Evolutionary conservation across 2,329 filamentous ascomycete species (phyloP).

Genomic region (Arthrobotrys entomopaga): DNA sequence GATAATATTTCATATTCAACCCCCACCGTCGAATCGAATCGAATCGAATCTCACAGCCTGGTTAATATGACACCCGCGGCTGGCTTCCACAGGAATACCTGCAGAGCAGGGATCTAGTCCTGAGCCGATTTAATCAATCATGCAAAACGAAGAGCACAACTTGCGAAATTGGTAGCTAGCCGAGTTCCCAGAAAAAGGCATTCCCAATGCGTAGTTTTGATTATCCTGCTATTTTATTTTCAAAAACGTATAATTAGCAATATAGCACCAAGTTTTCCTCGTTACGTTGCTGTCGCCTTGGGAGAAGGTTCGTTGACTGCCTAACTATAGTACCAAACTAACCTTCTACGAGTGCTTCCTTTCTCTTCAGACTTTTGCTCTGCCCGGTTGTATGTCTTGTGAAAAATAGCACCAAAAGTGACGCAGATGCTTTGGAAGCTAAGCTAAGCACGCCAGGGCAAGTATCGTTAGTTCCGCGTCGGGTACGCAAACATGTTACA

Average conservation of each 20-base stretch:
- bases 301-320: constrained; percentile 31
- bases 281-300: constrained; percentile 21
- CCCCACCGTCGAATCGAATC: no score
- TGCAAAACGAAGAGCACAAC: constrained; percentile 4
- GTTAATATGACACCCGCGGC: constrained; percentile 1
- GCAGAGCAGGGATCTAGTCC: not conserved
- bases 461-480: constrained; percentile 19
- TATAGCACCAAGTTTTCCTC: not conserved
- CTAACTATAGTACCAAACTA: constrained; percentile 29
- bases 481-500: constrained; percentile 9
- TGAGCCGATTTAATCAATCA: not conserved
- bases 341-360: constrained; percentile 4
- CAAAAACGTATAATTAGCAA: not conserved
- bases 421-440: constrained; percentile 22
- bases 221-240: not conserved
- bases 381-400: constrained; percentile 30
- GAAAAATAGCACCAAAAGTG: constrained; percentile 53
- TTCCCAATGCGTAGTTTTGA: not conserved
- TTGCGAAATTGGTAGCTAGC: not conserved
- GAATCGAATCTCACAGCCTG: not conserved
- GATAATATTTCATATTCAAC: not conserved
- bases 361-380: constrained; percentile 23
- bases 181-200: no score
- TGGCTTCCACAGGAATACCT: constrained; percentile 1
- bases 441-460: not conserved